Evolutionary conservation across 371 early-diverging fungal genomes (phyloP).

Genomic region (Nematocida ausubeli): DNA sequence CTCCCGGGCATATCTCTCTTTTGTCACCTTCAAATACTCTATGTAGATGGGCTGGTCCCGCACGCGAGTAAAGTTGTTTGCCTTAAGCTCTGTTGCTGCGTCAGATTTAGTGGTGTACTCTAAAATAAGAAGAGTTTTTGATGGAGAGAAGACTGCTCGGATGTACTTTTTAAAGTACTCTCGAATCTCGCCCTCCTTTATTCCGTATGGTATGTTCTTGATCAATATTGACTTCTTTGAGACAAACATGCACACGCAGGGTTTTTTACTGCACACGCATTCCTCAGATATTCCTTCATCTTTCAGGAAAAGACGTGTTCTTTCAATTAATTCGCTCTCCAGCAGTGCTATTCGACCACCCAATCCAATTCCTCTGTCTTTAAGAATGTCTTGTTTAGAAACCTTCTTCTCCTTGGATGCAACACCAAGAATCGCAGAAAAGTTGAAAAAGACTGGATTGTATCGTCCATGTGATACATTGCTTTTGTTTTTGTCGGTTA

Average conservation of each 20-base stretch:
- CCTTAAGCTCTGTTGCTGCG: conserved; percentile 59
- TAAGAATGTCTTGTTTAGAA: conserved; percentile 56
- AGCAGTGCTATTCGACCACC: conserved; percentile 63
- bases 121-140: conserved; percentile 63
- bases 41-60: conserved; percentile 65
- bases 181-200: conserved; percentile 31
- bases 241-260: conserved; percentile 40
- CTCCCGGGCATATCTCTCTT: conserved; percentile 41
- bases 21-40: conserved; percentile 64
- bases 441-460: conserved; percentile 67
- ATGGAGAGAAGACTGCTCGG: conserved; percentile 56
- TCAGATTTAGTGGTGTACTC: conserved; percentile 64
- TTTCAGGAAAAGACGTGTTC: conserved; percentile 64
- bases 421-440: conserved; percentile 64
- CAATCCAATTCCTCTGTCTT: conserved; percentile 63
- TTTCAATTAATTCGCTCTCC: conserved; percentile 66
- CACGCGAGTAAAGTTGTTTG: conserved; percentile 61
- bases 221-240: conserved; percentile 43
- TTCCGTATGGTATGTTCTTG: conserved; percentile 38
- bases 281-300: conserved; percentile 54
- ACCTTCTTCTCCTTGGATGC: conserved; percentile 59
- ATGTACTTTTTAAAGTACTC: conserved; percentile 38
- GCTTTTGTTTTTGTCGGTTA: conserved; percentile 18
- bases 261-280: conserved; percentile 26
- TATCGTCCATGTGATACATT: conserved; percentile 56